Evolutionary conservation across 1,284 basidiomycete genomes (phyloP), one percentile per base, ranked within the genome.

Genomic region (Cutaneotrichosporon dermatis): DNA sequence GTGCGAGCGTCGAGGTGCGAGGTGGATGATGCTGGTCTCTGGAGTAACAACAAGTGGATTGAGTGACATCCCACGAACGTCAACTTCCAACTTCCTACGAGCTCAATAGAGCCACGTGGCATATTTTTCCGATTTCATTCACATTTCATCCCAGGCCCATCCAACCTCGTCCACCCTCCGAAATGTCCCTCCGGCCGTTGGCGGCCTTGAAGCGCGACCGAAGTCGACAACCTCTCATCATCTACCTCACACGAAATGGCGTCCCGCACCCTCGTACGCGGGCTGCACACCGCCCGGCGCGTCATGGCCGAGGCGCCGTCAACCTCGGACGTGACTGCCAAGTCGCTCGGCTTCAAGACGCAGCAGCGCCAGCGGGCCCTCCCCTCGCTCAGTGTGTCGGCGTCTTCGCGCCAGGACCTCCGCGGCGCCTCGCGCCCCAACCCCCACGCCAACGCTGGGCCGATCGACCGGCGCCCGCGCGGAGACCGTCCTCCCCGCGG

Each of bases 251-350:
- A 25, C 56, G 58, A 34, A 46, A 63, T 63, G 61, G 51, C 58
- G 37, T 33, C 54, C 42, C 51, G 57, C 16, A 54, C 25, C 25
- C 25, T 59, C 43, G 49, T 33, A n/a, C 58, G 61, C 36, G 53
- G 58, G 7, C 43, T 63, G 4, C 51, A 57, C 55, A 63, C 55
- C 33, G 35, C 61, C 35, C 49, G 55, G 55, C 44, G 39, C 8
- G 34, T 36, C 34, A 41, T 57, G 37, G 39, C 37, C 15, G 16
- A 3, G 10, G 43, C 44, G 39, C 11, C 40, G 9, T 40, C 44
- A 4, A 7, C 33, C 3, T 25, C 25, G 25, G 25, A 3, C 2
- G 2, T 25, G 25, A 25, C 25, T 2, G 25, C 25, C 46, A 49
- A 34, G 33, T 36, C 56, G 13, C 50, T 9, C 25, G 42, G n/a